These are phyloP conservation scores for Tricharina praecox DNA, from an alignment of 495 filamentous ascomycete genomes.

Conservation along the genomic window DNA sequence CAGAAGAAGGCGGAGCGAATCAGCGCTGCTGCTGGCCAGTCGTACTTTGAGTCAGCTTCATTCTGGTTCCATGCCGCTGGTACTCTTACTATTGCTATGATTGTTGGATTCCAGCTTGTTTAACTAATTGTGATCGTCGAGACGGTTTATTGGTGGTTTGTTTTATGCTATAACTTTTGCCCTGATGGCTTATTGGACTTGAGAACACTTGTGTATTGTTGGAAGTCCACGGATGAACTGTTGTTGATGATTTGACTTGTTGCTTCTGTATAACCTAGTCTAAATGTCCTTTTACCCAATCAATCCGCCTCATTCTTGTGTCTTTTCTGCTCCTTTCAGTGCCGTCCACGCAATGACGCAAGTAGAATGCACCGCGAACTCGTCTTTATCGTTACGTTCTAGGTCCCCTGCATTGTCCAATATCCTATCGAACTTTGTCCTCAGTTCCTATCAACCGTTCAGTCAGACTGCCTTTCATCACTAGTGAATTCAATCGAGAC, in stretches of 20 bases:
- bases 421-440: constrained; percentile 30
- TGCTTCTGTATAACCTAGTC: no score
- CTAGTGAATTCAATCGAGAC: constrained; percentile 4
- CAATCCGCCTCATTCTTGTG: no score
- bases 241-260: not conserved
- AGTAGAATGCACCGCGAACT: constrained; percentile 39
- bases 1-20: no score
- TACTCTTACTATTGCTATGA: not conserved
- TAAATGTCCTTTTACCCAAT: no score
- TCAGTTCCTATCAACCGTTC: constrained; percentile 23
- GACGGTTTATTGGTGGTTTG: not conserved
- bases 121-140: not conserved
- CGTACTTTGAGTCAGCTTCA: not conserved
- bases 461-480: not conserved
- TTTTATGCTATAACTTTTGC: no score
- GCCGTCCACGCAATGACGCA: constrained; percentile 38
- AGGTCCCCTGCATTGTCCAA: constrained; percentile 30
- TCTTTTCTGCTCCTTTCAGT: no score
- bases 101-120: constrained; percentile 1
- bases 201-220: not conserved
- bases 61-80: constrained; percentile 3
- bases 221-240: not conserved
- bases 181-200: no score
- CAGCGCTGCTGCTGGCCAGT: not conserved
- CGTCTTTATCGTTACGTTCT: constrained; percentile 35